A percentile compares a stretch with the other conserved stretches of the same genome.
Conservation (phyloP, 192 early-diverging fungal genomes). For the Rhizoclosmatium sp. region DNA sequence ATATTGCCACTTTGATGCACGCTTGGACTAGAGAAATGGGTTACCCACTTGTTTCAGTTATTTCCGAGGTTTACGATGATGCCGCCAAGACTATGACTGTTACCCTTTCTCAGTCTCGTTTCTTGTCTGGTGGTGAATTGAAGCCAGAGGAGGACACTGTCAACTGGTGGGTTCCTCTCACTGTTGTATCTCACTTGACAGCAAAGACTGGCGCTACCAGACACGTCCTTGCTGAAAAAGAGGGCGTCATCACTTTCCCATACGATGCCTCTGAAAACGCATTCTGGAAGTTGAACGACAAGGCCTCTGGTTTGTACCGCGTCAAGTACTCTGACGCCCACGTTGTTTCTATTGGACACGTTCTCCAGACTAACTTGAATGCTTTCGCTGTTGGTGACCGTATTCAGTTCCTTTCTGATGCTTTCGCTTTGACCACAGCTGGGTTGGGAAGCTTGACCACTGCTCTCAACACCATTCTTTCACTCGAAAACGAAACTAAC, state of each 20-base stretch:
- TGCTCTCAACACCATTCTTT: constrained; percentile 77
- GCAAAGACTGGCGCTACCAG: constrained; percentile 50
- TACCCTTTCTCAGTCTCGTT: constrained; percentile 81
- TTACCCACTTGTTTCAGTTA: constrained; percentile 83
- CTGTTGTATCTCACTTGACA: constrained; percentile 54
- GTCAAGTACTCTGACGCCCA: constrained; percentile 63
- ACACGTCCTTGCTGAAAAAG: constrained; percentile 59
- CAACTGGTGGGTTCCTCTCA: constrained; percentile 87
- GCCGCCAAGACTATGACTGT: constrained; percentile 57
- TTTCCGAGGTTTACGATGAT: constrained; percentile 58
- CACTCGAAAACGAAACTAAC: constrained; percentile 79
- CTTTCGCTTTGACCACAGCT: constrained; percentile 79
- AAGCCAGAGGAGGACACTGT: constrained; percentile 78
- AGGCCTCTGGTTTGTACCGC: constrained; percentile 85
- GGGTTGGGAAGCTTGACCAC: constrained; percentile 78
- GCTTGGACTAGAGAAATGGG: constrained; percentile 89
- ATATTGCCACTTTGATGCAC: constrained; percentile 86
- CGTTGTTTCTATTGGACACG: constrained; percentile 41
- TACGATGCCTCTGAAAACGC: constrained; percentile 48
- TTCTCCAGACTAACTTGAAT: constrained; percentile 63
- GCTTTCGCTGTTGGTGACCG: constrained; percentile 68
- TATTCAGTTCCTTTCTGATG: constrained; percentile 83
- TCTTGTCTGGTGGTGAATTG: constrained; percentile 80
- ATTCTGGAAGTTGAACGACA: constrained; percentile 88
- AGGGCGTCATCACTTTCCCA: constrained; percentile 55